Percentiles rank a stretch among this genome's conserved stretches.
Evolutionary conservation across 2,329 filamentous ascomycete species (phyloP).

Genomic region (Didymella keratinophila): DNA sequence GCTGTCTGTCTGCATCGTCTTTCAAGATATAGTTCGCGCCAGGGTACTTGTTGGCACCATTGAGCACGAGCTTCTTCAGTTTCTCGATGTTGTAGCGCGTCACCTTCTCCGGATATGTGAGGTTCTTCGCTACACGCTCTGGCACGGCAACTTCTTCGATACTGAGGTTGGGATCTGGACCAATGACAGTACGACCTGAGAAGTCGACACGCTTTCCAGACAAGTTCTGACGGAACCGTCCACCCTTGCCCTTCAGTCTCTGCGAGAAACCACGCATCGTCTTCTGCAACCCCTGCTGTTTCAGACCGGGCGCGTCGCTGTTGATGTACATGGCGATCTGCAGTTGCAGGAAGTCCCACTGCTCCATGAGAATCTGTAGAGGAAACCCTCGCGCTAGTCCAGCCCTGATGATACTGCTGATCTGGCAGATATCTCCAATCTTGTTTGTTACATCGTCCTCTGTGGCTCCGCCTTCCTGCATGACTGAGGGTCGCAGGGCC

Average conservation of each 20-base stretch:
- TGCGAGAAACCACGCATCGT: slow-evolving; percentile 93
- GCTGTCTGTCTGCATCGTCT: slow-evolving; percentile 56
- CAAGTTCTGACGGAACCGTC: slow-evolving; percentile 93
- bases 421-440: slow-evolving; percentile 93
- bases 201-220: slow-evolving; percentile 99
- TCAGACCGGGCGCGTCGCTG: slow-evolving; percentile 91
- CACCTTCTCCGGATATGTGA: slow-evolving; percentile 93
- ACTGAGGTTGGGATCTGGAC: slow-evolving; percentile 90
- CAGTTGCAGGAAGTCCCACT: slow-evolving; percentile 96
- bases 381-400: slow-evolving; percentile 84
- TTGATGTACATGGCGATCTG: slow-evolving; percentile 99
- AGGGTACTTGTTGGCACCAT: slow-evolving; percentile 81
- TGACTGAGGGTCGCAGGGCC: slow-evolving; percentile 91
- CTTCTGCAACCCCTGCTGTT: slow-evolving; percentile 86
- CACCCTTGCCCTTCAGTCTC: slow-evolving; percentile 94
- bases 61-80: slow-evolving; percentile 74
- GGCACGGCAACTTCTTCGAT: slow-evolving; percentile 96
- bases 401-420: slow-evolving; percentile 85
- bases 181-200: slow-evolving; percentile 96
- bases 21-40: slow-evolving; percentile 86
- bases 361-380: slow-evolving; percentile 91
- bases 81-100: slow-evolving; percentile 87
- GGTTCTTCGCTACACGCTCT: slow-evolving; percentile 88
- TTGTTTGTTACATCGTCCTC: slow-evolving; percentile 98
- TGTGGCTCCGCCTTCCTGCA: slow-evolving; percentile 89